These are phyloP conservation scores for Crithidia expoeki DNA, from an alignment of 208 protist genomes.

Conservation along the genomic window DNA sequence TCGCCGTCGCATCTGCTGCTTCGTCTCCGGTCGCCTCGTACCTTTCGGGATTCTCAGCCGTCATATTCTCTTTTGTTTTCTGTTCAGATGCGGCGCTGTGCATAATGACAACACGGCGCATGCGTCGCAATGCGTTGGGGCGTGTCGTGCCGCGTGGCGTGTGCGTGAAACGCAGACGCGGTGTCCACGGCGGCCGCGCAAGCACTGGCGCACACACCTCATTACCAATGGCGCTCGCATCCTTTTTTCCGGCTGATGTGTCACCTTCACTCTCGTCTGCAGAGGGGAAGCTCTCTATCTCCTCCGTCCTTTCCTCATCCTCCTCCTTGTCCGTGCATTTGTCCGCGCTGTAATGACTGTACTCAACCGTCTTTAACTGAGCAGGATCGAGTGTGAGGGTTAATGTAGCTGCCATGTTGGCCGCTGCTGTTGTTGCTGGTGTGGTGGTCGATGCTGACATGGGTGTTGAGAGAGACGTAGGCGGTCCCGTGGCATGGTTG, in stretches of 20 bases:
- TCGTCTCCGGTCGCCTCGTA: not conserved
- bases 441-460: not conserved
- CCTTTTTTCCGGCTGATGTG: not conserved
- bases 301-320: not conserved
- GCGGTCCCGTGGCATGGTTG: not conserved
- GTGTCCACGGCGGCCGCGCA: conserved; percentile 7
- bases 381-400: not conserved
- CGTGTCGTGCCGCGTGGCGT: conserved; percentile 15
- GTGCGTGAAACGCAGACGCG: conserved; percentile 18
- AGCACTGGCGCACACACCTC: not conserved
- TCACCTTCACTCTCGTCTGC: not conserved
- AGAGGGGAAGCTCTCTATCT: not conserved
- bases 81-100: not conserved
- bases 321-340: not conserved
- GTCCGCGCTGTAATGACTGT: not conserved
- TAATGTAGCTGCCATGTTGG: not conserved
- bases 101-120: conserved; percentile 5
- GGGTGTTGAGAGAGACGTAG: not conserved
- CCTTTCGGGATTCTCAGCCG: not conserved
- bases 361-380: not conserved
- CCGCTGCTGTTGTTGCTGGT: not conserved
- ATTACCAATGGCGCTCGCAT: not conserved
- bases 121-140: not conserved
- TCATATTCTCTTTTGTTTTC: not conserved
- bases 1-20: not conserved